Percentiles rank a stretch among this genome's conserved stretches.
Evolutionary conservation across 148 eudicot species (phyloP).

Genomic region (Heliamphora exappendiculata): DNA sequence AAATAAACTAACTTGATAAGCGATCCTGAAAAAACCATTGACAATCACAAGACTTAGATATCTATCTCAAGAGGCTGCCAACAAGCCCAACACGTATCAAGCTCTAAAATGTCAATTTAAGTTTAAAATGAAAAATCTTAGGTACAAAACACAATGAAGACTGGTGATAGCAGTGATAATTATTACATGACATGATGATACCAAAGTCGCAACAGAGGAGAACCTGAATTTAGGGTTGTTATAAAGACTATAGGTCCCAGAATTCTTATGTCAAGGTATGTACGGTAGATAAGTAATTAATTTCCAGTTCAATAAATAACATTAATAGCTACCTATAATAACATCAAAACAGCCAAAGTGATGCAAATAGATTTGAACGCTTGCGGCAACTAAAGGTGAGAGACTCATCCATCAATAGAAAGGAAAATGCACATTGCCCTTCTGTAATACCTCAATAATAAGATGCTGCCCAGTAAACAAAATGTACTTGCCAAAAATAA

Average conservation of each 20-base stretch:
- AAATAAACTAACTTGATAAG: constrained; percentile 92
- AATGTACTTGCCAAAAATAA: not conserved
- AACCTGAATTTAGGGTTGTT: not conserved
- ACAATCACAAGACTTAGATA: not conserved
- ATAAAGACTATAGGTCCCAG: not conserved
- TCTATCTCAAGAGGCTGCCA: not conserved
- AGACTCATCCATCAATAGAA: not conserved
- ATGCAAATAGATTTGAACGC: not conserved
- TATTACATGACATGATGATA: not conserved
- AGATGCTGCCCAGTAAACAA: not conserved
- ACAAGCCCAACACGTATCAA: not conserved
- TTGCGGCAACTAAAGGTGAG: not conserved
- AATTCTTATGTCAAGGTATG: not conserved
- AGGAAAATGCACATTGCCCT: not conserved
- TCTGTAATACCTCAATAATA: not conserved
- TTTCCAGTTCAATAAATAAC: not conserved
- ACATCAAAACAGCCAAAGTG: not conserved
- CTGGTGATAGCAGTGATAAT: not conserved
- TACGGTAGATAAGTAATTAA: not conserved
- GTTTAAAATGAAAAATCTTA: not conserved
- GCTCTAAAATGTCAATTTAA: not conserved
- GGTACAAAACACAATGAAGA: not conserved
- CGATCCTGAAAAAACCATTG: constrained; percentile 52
- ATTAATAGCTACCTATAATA: not conserved
- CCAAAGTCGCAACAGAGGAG: not conserved